phyloP scores from a whole-genome alignment of 495 filamentous ascomycete genomes.

The Neurospora tetrasperma region DNA sequence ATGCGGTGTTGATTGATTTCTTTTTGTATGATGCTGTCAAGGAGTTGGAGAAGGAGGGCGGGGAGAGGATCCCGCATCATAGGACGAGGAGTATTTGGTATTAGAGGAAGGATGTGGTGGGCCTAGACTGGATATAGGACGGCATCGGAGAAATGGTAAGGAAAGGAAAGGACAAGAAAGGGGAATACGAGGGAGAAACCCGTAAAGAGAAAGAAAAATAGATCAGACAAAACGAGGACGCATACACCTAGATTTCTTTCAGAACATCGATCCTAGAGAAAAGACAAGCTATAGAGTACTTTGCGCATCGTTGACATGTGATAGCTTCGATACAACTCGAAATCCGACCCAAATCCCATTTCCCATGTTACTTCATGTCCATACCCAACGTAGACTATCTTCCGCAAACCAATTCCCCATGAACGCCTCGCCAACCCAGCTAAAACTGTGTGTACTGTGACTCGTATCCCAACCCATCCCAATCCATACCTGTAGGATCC shows the following conservation, averaged over 20 bases:
- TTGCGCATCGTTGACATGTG: no score
- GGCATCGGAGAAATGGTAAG: no score
- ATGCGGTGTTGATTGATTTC: conserved; percentile 92
- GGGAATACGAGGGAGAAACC: not conserved
- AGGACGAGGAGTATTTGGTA: conserved; percentile 95
- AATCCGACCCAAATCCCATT: not conserved
- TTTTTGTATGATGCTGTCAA: conserved; percentile 94
- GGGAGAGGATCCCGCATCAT: conserved; percentile 73
- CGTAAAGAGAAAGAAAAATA: not conserved
- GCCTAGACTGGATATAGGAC: not conserved
- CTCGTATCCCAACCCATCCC: not conserved
- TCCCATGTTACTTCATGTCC: not conserved
- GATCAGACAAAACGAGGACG: not conserved
- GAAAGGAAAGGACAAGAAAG: no score
- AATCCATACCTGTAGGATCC: not conserved
- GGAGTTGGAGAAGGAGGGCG: conserved; percentile 52
- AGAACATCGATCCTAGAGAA: not conserved
- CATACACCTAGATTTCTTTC: not conserved
- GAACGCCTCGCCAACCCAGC: not conserved
- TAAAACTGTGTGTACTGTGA: not conserved
- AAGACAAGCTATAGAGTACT: not conserved
- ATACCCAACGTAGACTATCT: not conserved
- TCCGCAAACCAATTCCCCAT: not conserved
- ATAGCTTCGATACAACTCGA: not conserved
- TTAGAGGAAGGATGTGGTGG: conserved; percentile 24